A percentile compares a stretch with the other conserved stretches of the same genome.
phyloP scores from a whole-genome alignment of 768 basidiomycete species.

The Tephrocybe sp. region DNA sequence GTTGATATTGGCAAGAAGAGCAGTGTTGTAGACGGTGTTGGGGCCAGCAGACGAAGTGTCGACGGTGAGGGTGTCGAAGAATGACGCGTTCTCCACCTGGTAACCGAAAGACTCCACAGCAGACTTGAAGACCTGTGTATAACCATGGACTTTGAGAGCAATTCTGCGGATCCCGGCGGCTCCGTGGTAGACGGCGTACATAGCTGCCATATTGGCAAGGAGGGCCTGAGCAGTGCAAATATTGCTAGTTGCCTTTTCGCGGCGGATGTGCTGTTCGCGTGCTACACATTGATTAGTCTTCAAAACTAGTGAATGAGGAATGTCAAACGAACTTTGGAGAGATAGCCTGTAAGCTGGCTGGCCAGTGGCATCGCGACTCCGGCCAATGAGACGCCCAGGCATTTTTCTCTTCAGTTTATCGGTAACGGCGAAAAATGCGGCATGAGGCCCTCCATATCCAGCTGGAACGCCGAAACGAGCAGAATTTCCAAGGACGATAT shows the following conservation, averaged over 20 bases:
- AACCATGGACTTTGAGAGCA: conserved; percentile 85
- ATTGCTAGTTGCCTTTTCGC: conserved; percentile 97
- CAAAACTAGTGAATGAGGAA: neutral
- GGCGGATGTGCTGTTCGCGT: conserved; percentile 94
- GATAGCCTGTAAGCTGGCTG: conserved; percentile 89
- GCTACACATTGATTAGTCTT: conserved; percentile 41
- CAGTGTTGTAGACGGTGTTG: conserved; percentile 64
- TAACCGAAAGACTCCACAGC: conserved; percentile 74
- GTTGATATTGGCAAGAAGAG: conserved; percentile 71
- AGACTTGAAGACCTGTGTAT: conserved; percentile 73
- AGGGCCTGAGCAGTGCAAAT: conserved; percentile 98
- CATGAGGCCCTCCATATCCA: conserved; percentile 98
- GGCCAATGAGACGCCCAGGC: conserved; percentile 95
- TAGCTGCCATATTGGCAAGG: conserved; percentile 98
- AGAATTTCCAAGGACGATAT: conserved; percentile 92
- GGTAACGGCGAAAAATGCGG: conserved; percentile 93
- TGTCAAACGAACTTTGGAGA: conserved; percentile 73
- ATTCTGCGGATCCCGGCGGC: conserved; percentile 82
- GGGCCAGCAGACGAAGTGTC: conserved; percentile 60
- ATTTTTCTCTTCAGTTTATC: conserved; percentile 94
- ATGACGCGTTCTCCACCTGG: conserved; percentile 63
- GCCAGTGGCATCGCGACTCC: conserved; percentile 82
- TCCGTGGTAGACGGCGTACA: conserved; percentile 98
- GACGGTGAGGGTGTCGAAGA: conserved; percentile 91
- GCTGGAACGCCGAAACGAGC: conserved; percentile 95